phyloP scores from a whole-genome alignment of 495 filamentous ascomycete genomes.

The Parathielavia hyrcaniae region DNA sequence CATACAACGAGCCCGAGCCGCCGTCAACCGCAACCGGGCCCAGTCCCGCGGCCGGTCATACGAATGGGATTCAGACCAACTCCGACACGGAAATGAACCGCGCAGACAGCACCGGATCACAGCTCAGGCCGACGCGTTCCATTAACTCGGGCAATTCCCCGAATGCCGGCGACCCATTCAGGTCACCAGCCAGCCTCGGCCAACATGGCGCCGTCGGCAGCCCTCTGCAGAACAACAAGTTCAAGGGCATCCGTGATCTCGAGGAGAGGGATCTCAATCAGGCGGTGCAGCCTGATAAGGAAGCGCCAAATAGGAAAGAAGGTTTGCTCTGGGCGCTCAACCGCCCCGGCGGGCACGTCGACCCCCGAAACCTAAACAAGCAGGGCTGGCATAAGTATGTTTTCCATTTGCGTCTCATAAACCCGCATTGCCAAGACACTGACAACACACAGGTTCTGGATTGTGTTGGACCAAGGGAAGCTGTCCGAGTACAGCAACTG shows the following conservation, averaged over 20 bases:
- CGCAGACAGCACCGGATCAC: slow-evolving; percentile 65
- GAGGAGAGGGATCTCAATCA: slow-evolving; percentile 67
- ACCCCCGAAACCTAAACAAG: slow-evolving; percentile 91
- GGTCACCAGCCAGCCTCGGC: slow-evolving; percentile 41
- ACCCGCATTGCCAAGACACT: background rate
- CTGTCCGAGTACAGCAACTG: slow-evolving; percentile 98
- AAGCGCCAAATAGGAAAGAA: slow-evolving; percentile 63
- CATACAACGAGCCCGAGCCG: slow-evolving; percentile 67
- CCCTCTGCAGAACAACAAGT: slow-evolving; percentile 57
- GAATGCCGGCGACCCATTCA: slow-evolving; percentile 34
- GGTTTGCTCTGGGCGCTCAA: slow-evolving; percentile 92
- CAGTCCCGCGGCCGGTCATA: slow-evolving; percentile 17
- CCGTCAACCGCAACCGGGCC: slow-evolving; percentile 29
- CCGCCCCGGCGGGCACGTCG: slow-evolving; percentile 86
- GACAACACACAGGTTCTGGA: slow-evolving; percentile 71
- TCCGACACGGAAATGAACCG: slow-evolving; percentile 62
- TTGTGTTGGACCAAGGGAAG: slow-evolving; percentile 92
- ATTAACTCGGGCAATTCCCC: slow-evolving; percentile 24
- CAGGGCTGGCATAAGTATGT: slow-evolving; percentile 98
- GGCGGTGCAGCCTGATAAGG: slow-evolving; percentile 43
- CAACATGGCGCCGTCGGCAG: slow-evolving; percentile 37
- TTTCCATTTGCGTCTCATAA: background rate
- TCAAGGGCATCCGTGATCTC: slow-evolving; percentile 82
- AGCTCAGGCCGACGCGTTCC: slow-evolving; percentile 46
- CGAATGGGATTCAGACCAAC: slow-evolving; percentile 41